Evolutionary conservation across 352 stramenopile species (phyloP).

Genomic region (Phytophthora pseudosyringae): DNA sequence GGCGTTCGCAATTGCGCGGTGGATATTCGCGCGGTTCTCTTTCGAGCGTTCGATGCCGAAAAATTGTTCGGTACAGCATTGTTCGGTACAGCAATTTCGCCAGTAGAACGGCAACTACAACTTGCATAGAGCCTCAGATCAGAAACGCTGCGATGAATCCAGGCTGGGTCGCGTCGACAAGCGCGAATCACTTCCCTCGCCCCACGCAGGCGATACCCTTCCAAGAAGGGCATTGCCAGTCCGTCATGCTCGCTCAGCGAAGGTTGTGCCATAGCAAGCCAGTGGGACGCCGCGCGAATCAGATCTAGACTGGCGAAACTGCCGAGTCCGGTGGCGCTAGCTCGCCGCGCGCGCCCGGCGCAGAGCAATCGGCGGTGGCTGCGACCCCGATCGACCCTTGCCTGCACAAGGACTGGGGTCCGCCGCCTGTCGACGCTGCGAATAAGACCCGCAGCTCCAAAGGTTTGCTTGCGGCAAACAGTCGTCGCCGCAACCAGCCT

Average conservation of each 20-base stretch:
- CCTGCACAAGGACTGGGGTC: too few relatives aligned
- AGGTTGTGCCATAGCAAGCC: too few relatives aligned
- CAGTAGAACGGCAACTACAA: too few relatives aligned
- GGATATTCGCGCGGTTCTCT: not conserved
- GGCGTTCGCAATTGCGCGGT: not conserved
- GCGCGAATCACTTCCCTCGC: too few relatives aligned
- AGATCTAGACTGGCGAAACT: conserved; percentile 25
- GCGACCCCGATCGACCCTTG: not conserved
- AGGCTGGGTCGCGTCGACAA: too few relatives aligned
- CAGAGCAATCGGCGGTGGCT: not conserved
- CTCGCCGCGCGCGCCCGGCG: not conserved
- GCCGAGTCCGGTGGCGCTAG: not conserved
- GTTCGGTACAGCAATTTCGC: not conserved
- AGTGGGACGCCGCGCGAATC: not conserved
- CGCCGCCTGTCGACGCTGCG: not conserved
- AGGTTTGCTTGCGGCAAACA: not conserved
- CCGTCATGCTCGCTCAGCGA: not conserved
- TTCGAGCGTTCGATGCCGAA: not conserved
- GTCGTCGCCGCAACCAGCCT: not conserved
- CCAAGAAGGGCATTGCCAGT: not conserved
- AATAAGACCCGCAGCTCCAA: conserved; percentile 7
- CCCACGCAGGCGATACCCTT: too few relatives aligned
- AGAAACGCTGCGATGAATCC: too few relatives aligned
- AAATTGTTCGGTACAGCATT: too few relatives aligned
- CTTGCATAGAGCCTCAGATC: too few relatives aligned